Evolutionary conservation across 2,329 filamentous ascomycete species (phyloP).

Genomic region (Talaromyces sp.): DNA sequence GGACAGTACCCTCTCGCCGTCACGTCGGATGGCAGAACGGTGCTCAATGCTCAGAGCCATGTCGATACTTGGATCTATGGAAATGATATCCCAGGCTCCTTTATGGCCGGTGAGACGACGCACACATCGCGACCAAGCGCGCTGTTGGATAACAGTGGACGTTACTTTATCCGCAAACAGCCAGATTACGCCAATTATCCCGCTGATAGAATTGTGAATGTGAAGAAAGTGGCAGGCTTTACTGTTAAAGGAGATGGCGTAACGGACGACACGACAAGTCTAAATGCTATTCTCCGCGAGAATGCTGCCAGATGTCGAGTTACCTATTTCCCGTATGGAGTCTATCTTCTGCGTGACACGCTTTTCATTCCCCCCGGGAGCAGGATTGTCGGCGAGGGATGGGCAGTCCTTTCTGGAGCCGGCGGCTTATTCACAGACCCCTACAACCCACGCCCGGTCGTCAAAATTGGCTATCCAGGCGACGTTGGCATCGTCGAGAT

Average conservation of each 20-base stretch:
- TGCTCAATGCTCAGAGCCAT: conserved; percentile 22
- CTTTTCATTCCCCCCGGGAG: conserved; percentile 48
- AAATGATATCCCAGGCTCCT: conserved; percentile 26
- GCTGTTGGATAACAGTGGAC: conserved; percentile 16
- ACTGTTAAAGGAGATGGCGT: conserved; percentile 44
- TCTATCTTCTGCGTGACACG: conserved; percentile 50
- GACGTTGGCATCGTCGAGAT: conserved; percentile 51
- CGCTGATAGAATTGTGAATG: conserved; percentile 44
- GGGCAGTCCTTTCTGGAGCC: conserved; percentile 49
- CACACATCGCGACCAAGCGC: conserved; percentile 12
- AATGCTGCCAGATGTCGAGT: conserved; percentile 45
- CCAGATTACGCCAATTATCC: conserved; percentile 46
- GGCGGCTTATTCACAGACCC: conserved; percentile 47
- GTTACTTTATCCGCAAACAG: conserved; percentile 41
- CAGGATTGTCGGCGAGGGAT: conserved; percentile 55
- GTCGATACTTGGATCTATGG: conserved; percentile 33
- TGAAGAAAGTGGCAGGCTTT: conserved; percentile 43
- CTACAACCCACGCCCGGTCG: conserved; percentile 45
- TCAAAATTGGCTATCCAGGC: conserved; percentile 51
- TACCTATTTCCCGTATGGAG: conserved; percentile 56
- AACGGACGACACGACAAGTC: conserved; percentile 38
- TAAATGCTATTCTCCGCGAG: conserved; percentile 33
- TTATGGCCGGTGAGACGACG: background rate
- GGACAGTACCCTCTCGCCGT: conserved; percentile 24
- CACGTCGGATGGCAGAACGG: conserved; percentile 23